Base-by-base conservation (phyloP, 441 rosid species). In the Mallotus repandus region DNA sequence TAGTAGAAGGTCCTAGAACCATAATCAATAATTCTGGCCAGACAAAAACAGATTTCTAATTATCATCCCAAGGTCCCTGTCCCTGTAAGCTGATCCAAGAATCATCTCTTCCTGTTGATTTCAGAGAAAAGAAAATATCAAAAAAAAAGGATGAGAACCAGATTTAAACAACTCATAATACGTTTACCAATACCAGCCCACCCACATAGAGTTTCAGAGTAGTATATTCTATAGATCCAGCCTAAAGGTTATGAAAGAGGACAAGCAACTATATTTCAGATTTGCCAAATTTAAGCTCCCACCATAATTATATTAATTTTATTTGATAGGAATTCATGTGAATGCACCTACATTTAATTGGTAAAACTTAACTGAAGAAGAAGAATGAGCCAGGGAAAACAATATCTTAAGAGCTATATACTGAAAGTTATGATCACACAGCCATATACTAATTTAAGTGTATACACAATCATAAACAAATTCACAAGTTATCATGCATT, bases 41-140 rank as follows among this genome's bases (percentile, higher is more conserved):
- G 21, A 35, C 5, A 43, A 38, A 32, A 41, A 41, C n/a, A 2
- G 66, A 53, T 21, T 64, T 43, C 38, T 43, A 8, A 50, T 72
- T 43, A 71, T 75, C 58, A 22, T 43, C 49, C 38, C 41, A 35
- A 66, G 35, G 21, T 38, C 12, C 4, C 19, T 32, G 54, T 63
- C 52, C 54, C 71, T 46, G 32, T 13, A 74, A 32, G 57, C 72
- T 76, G 82, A 80, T 72, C 73, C 80, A 70, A 13, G 45, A 78
- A 55, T 60, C 64, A 54, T 74, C 68, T 76, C 70, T 69, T 46
- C 62, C 82, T 70, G 54, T 29, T 48, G 49, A n/a, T 52, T 38
- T 48, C 10, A 73, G 16, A 68, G 41, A 59, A 25, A 60, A n/a
- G 62, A 43, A 29, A 55, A 59, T 49, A 25, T 61, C 7, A 61